Conservation (phyloP, 2,329 filamentous ascomycete genomes). For the Cladobotryum mycophilum region DNA sequence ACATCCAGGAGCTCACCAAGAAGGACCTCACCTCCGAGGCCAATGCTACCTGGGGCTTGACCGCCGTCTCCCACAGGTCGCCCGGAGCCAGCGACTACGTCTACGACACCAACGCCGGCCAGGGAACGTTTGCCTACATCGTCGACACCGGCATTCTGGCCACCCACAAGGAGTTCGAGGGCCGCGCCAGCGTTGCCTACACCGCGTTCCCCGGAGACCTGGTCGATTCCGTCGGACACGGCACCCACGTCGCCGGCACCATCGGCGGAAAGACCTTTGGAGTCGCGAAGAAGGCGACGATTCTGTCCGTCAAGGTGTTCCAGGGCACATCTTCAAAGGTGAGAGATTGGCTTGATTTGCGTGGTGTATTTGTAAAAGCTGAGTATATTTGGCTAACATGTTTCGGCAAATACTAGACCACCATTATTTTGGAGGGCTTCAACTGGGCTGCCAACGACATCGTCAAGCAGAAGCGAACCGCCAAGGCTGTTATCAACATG, state of each 20-base stretch:
- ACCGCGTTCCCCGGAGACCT: slow-evolving; percentile 21
- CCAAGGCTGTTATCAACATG: slow-evolving; percentile 45
- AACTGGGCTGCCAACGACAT: slow-evolving; percentile 42
- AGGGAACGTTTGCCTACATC: slow-evolving; percentile 51
- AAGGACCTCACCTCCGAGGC: slow-evolving; percentile 23
- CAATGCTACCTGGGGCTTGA: slow-evolving; percentile 27
- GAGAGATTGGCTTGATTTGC: slow-evolving; percentile 1
- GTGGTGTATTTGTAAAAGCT: no score
- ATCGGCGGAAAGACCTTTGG: slow-evolving; percentile 30
- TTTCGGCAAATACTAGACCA: slow-evolving; percentile 12
- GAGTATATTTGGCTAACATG: no score
- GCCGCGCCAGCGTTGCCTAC: slow-evolving; percentile 36
- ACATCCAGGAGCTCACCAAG: slow-evolving; percentile 19
- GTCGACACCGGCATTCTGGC: slow-evolving; percentile 56
- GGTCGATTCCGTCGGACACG: slow-evolving; percentile 33
- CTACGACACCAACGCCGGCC: slow-evolving; percentile 44
- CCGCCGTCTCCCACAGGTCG: slow-evolving; percentile 25
- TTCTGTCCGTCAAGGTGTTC: slow-evolving; percentile 44
- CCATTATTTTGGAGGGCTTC: slow-evolving; percentile 28
- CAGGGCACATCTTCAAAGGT: slow-evolving; percentile 18
- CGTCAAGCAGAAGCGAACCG: slow-evolving; percentile 31
- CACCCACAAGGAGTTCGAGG: slow-evolving; percentile 48
- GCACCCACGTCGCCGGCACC: slow-evolving; percentile 35
- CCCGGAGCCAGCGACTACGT: slow-evolving; percentile 33
- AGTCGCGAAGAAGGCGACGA: slow-evolving; percentile 38